Evolutionary conservation across 2,329 filamentous ascomycete species (phyloP).

Genomic region (Ascochyta lentis): DNA sequence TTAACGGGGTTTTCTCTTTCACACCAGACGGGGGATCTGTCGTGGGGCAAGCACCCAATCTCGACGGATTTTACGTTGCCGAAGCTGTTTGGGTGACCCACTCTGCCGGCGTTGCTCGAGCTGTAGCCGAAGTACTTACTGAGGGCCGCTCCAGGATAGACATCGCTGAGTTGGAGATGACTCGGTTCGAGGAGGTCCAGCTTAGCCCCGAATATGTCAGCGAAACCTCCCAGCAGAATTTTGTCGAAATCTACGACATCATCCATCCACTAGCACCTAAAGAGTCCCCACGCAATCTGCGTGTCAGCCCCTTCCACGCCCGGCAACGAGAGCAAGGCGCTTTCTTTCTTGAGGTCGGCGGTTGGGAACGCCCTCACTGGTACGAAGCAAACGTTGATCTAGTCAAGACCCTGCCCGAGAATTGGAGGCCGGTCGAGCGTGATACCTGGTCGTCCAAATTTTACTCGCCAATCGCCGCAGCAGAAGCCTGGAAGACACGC

Average conservation of each 20-base stretch:
- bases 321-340: slow-evolving; percentile 63
- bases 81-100: slow-evolving; percentile 73
- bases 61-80: slow-evolving; percentile 69
- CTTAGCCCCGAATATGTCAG: slow-evolving; percentile 62
- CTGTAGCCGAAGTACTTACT: slow-evolving; percentile 65
- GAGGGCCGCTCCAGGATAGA: slow-evolving; percentile 63
- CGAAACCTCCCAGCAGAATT: slow-evolving; percentile 67
- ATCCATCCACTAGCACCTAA: slow-evolving; percentile 66
- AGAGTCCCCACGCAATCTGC: slow-evolving; percentile 64
- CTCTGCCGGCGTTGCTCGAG: slow-evolving; percentile 67
- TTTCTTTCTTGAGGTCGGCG: slow-evolving; percentile 65
- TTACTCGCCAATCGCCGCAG: slow-evolving; percentile 65
- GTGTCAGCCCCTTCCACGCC: slow-evolving; percentile 64
- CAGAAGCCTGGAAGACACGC: slow-evolving; percentile 70
- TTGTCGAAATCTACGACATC: slow-evolving; percentile 70
- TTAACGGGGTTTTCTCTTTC: slow-evolving; percentile 72
- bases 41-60: slow-evolving; percentile 63
- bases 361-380: slow-evolving; percentile 70
- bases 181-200: slow-evolving; percentile 68
- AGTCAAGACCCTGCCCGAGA: slow-evolving; percentile 58
- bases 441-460: slow-evolving; percentile 65
- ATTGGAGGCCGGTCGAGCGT: slow-evolving; percentile 63
- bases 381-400: slow-evolving; percentile 64
- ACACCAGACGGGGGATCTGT: slow-evolving; percentile 69
- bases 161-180: slow-evolving; percentile 64